phyloP scores from a whole-genome alignment of 1,284 basidiomycete genomes.

The Rhodotorula sp. region DNA sequence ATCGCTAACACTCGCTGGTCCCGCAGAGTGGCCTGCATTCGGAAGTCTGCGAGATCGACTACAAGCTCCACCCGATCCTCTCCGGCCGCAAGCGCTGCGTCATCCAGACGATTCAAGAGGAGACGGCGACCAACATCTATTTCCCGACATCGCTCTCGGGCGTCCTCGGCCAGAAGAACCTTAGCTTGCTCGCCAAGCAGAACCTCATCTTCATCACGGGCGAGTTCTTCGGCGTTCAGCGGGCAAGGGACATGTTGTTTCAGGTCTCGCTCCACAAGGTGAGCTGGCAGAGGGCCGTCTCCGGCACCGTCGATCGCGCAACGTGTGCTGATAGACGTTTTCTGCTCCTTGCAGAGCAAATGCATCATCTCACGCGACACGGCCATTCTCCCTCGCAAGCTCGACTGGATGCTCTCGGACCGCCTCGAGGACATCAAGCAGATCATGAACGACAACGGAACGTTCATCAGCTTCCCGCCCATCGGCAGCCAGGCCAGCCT shows the following conservation, averaged over 20 bases:
- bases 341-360: slow-evolving; percentile 64
- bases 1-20: background rate
- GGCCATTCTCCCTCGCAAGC: slow-evolving; percentile 88
- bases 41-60: slow-evolving; percentile 89
- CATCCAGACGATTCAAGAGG: slow-evolving; percentile 91
- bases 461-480: slow-evolving; percentile 89
- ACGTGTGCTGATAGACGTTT: no score
- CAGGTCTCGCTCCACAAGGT: slow-evolving; percentile 84
- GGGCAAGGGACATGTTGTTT: slow-evolving; percentile 91
- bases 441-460: slow-evolving; percentile 94
- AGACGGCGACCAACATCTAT: slow-evolving; percentile 96
- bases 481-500: slow-evolving; percentile 81
- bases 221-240: slow-evolving; percentile 92
- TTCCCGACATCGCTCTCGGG: slow-evolving; percentile 86
- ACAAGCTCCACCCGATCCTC: slow-evolving; percentile 88
- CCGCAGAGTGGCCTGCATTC: slow-evolving; percentile 78
- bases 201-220: slow-evolving; percentile 95
- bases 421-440: slow-evolving; percentile 83
- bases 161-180: slow-evolving; percentile 59
- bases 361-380: slow-evolving; percentile 88
- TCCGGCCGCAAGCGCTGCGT: slow-evolving; percentile 83
- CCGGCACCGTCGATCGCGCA: background rate
- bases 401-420: slow-evolving; percentile 97
- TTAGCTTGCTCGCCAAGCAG: slow-evolving; percentile 52
- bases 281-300: slow-evolving; percentile 1